Conservation (phyloP, 2,329 filamentous ascomycete species). For the Xylaria sp. region DNA sequence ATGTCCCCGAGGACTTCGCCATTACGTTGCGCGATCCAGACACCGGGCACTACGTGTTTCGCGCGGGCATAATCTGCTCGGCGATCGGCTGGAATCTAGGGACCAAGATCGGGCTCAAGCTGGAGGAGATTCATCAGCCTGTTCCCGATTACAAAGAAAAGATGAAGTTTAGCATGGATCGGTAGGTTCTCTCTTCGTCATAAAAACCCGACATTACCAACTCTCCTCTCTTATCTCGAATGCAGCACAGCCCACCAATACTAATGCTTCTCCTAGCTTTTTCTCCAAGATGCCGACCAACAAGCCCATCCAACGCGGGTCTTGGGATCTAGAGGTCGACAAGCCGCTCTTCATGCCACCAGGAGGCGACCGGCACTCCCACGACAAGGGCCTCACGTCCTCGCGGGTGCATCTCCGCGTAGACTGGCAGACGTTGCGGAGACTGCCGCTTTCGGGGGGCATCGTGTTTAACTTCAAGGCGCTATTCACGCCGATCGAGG, state of each 20-base stretch:
- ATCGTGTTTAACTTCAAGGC: constrained; percentile 92
- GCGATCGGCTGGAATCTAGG: constrained; percentile 82
- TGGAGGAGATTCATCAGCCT: constrained; percentile 77
- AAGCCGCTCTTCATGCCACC: constrained; percentile 80
- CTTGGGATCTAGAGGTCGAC: constrained; percentile 84
- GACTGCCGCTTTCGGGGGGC: constrained; percentile 78
- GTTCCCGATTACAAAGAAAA: constrained; percentile 89
- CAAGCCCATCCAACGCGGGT: constrained; percentile 83
- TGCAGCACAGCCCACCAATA: background rate
- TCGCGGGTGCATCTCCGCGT: constrained; percentile 77
- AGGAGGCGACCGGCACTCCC: constrained; percentile 69
- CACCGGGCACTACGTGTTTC: constrained; percentile 78
- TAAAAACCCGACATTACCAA: background rate
- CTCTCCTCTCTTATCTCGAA: background rate
- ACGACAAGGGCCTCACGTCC: constrained; percentile 66
- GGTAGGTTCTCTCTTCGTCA: constrained; percentile 58
- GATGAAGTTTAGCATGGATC: constrained; percentile 88
- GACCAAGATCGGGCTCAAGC: constrained; percentile 76
- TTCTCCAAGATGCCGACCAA: constrained; percentile 81
- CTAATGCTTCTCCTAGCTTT: constrained; percentile 62
- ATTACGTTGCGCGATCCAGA: constrained; percentile 77
- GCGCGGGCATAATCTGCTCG: constrained; percentile 82
- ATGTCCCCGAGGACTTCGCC: constrained; percentile 87
- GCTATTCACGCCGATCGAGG: constrained; percentile 78
- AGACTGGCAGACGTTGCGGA: constrained; percentile 88